phyloP scores from a whole-genome alignment of 345 rosid species.

The Aegle marmelos region DNA sequence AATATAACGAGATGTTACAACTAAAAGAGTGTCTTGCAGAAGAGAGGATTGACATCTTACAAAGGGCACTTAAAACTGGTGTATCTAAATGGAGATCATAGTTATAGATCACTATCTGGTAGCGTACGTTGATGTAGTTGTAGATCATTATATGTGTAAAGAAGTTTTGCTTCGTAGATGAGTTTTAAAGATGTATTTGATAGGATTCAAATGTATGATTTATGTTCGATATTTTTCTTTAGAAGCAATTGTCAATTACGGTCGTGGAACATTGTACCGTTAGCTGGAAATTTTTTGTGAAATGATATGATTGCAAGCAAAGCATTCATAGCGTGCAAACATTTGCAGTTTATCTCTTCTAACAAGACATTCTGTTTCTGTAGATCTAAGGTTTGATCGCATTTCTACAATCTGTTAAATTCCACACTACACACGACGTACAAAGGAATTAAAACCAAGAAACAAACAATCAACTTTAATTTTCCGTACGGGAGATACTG shows the following conservation, averaged over 20 bases:
- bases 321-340: not conserved
- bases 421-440: not conserved
- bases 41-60: slow-evolving; percentile 47
- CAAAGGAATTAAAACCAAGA: not conserved
- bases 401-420: slow-evolving; percentile 1
- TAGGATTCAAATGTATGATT: not conserved
- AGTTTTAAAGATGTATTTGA: not conserved
- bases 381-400: not conserved
- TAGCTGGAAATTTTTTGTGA: not conserved
- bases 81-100: slow-evolving; percentile 58
- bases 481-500: not conserved
- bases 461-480: not conserved
- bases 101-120: slow-evolving; percentile 20
- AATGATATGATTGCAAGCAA: too few relatives aligned
- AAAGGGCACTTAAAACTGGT: slow-evolving; percentile 43
- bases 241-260: not conserved
- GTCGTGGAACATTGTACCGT: not conserved
- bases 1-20: slow-evolving; percentile 51
- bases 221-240: not conserved
- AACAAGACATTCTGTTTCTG: not conserved
- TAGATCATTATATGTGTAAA: slow-evolving; percentile 14
- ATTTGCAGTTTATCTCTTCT: not conserved
- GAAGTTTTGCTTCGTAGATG: slow-evolving; percentile 4
- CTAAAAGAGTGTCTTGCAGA: slow-evolving; percentile 41
- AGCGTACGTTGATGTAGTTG: slow-evolving; percentile 8